These are phyloP conservation scores for Gnomoniopsis sp. DNA, from an alignment of 2,329 filamentous ascomycete species.

Conservation along the genomic window DNA sequence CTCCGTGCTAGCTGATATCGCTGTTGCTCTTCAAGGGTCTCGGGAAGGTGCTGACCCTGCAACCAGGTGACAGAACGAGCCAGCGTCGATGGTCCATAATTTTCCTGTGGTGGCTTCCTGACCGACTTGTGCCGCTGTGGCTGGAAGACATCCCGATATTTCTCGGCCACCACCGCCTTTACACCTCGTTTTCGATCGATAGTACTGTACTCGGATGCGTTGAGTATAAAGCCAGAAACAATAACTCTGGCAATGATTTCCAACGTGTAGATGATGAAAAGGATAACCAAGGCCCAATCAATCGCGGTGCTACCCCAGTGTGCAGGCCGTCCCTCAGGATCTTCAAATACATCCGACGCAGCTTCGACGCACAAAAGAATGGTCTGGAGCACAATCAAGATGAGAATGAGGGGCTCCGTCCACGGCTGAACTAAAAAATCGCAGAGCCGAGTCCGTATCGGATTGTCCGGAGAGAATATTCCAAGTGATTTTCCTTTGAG, in stretches of 20 bases:
- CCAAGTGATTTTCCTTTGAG: conserved; percentile 83
- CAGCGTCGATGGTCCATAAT: conserved; percentile 60
- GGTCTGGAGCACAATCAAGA: conserved; percentile 85
- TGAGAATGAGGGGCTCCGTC: conserved; percentile 80
- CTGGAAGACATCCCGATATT: conserved; percentile 76
- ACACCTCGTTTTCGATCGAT: conserved; percentile 76
- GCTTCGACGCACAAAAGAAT: conserved; percentile 85
- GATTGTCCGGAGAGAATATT: conserved; percentile 76
- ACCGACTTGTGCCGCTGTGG: conserved; percentile 71
- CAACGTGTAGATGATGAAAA: conserved; percentile 87
- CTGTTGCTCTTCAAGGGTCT: conserved; percentile 72
- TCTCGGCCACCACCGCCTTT: conserved; percentile 69
- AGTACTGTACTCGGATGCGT: conserved; percentile 88
- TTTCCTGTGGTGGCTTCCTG: conserved; percentile 46
- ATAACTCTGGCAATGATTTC: conserved; percentile 81
- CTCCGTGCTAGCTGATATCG: conserved; percentile 82
- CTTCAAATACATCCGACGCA: conserved; percentile 63
- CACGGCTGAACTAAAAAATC: conserved; percentile 82
- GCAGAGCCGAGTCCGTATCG: conserved; percentile 70
- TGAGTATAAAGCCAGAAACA: conserved; percentile 90
- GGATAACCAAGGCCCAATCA: conserved; percentile 75
- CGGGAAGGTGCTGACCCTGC: conserved; percentile 56
- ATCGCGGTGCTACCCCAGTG: conserved; percentile 67
- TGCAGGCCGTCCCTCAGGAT: conserved; percentile 56
- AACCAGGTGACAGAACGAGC: conserved; percentile 76